Percentiles rank a stretch among this genome's conserved stretches.
Evolutionary conservation across 306 rosid species (phyloP).

Genomic region (Vicia sativa): DNA sequence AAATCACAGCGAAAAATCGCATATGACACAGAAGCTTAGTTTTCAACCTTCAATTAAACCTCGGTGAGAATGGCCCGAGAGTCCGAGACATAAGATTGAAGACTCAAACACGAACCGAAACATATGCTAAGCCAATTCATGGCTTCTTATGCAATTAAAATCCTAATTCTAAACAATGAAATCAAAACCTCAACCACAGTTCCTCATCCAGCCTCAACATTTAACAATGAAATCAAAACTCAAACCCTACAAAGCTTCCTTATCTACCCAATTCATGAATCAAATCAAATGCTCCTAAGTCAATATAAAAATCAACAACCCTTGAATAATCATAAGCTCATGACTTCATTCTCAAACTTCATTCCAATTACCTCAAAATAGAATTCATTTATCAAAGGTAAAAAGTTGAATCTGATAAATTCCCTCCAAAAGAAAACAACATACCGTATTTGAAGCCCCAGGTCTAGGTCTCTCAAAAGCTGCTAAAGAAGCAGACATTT

Average conservation of each 20-base stretch:
- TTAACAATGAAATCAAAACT: conserved; percentile 3
- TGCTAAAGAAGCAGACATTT: conserved; percentile 89
- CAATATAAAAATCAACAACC: conserved; percentile 20
- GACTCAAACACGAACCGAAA: neutral
- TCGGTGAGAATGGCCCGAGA: neutral
- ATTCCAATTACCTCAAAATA: conserved; percentile 18
- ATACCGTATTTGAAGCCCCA: conserved; percentile 78
- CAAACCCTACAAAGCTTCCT: conserved; percentile 18
- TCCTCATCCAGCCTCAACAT: conserved; percentile 31
- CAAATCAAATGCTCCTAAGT: conserved; percentile 31
- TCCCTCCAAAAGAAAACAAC: conserved; percentile 42
- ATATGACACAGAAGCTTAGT: neutral
- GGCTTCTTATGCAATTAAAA: neutral
- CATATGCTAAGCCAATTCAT: conserved; percentile 16
- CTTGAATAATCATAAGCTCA: conserved; percentile 3
- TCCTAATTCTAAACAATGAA: conserved; percentile 24
- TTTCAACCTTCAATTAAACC: neutral
- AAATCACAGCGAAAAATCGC: neutral
- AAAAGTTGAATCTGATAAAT: conserved; percentile 25
- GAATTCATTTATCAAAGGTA: neutral
- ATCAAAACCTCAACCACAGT: conserved; percentile 26
- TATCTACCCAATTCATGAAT: neutral
- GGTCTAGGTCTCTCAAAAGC: conserved; percentile 89
- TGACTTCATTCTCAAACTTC: conserved; percentile 13
- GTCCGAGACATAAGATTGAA: neutral